These are phyloP conservation scores for Stygiomarasmius scandens DNA, from an alignment of 1,284 basidiomycete genomes.

Conservation along the genomic window DNA sequence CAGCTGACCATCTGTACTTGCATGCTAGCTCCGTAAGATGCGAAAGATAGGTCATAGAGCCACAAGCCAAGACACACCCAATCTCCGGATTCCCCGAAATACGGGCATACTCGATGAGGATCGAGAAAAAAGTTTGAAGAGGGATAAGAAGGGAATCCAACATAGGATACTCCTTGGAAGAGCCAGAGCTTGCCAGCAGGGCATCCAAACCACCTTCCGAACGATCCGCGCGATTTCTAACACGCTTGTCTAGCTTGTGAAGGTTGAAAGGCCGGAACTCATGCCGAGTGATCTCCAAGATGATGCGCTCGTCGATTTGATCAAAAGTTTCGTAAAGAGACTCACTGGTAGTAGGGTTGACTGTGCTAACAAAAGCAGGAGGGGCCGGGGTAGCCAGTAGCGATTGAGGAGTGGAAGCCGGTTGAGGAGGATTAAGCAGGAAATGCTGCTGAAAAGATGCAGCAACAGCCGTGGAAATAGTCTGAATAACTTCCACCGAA, in stretches of 20 bases:
- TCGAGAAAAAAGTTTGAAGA: background rate
- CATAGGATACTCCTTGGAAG: conserved; percentile 4
- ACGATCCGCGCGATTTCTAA: background rate
- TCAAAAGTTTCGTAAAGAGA: conserved; percentile 2
- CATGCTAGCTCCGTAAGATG: conserved; percentile 1
- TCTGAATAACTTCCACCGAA: no score
- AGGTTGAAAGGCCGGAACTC: conserved; percentile 2
- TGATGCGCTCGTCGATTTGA: background rate
- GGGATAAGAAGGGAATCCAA: background rate
- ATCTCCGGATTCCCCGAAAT: background rate
- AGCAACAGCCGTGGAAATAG: background rate
- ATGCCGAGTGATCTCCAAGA: conserved; percentile 4
- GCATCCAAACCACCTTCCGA: background rate
- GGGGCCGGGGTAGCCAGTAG: background rate
- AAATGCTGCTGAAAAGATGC: background rate
- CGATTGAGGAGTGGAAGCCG: background rate
- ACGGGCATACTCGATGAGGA: background rate
- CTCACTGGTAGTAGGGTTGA: background rate
- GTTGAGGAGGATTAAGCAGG: background rate
- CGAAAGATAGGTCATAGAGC: background rate
- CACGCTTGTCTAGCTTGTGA: background rate
- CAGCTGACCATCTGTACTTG: conserved; percentile 1
- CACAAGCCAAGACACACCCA: background rate
- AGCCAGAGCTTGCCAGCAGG: background rate
- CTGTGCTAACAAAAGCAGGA: background rate